These are phyloP conservation scores for Gynostemma pentaphyllum DNA, from an alignment of 306 rosid genomes.

Conservation along the genomic window DNA sequence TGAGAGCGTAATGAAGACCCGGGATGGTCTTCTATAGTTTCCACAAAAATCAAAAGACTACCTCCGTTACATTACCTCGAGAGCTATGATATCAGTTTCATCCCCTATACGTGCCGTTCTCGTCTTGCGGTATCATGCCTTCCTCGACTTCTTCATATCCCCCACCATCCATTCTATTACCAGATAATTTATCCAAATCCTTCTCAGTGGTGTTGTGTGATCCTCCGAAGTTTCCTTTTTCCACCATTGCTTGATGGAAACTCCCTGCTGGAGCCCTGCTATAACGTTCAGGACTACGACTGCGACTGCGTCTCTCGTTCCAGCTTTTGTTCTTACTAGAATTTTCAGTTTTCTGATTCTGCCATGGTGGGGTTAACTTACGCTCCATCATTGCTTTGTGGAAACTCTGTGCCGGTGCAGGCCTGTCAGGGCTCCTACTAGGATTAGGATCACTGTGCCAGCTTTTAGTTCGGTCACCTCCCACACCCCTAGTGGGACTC, in stretches of 20 bases:
- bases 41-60: too few relatives aligned
- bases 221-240: slow-evolving; percentile 14
- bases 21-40: too few relatives aligned
- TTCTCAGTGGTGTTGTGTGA: slow-evolving; percentile 20
- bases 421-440: slow-evolving; percentile 41
- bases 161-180: neutral
- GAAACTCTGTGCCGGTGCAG: slow-evolving; percentile 38
- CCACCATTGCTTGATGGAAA: slow-evolving; percentile 69
- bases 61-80: too few relatives aligned
- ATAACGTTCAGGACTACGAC: slow-evolving; percentile 43
- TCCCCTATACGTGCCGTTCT: slow-evolving; percentile 7
- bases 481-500: slow-evolving; percentile 52
- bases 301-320: slow-evolving; percentile 54
- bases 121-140: slow-evolving; percentile 51
- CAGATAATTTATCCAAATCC: slow-evolving; percentile 21
- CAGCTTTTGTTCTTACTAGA: slow-evolving; percentile 3
- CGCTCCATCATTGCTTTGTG: slow-evolving; percentile 46
- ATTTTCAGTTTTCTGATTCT: neutral
- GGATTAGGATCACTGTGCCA: slow-evolving; percentile 49
- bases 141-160: slow-evolving; percentile 52
- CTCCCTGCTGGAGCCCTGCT: slow-evolving; percentile 32
- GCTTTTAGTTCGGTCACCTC: slow-evolving; percentile 32
- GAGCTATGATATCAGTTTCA: neutral
- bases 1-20: too few relatives aligned
- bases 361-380: neutral